Conservation (phyloP, 768 basidiomycete species). For the Mycena polygramma region DNA sequence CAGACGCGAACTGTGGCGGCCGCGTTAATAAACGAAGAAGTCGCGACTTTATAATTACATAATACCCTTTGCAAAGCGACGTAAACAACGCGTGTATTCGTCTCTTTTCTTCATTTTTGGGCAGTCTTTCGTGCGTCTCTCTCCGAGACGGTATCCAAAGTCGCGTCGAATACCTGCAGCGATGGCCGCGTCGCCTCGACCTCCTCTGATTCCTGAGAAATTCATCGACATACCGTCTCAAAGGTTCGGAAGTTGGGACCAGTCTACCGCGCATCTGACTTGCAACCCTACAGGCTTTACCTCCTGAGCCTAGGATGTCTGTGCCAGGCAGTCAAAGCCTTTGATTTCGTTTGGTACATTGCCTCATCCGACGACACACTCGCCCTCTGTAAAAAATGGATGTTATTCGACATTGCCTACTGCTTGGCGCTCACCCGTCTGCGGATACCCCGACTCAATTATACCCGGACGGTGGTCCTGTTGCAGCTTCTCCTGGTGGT, state of each 20-base stretch:
- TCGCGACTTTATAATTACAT: background rate
- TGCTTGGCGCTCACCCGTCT: conserved; percentile 69
- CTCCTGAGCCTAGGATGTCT: conserved; percentile 80
- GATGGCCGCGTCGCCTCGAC: conserved; percentile 16
- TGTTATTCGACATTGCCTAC: conserved; percentile 76
- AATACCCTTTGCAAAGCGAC: background rate
- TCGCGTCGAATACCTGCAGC: background rate
- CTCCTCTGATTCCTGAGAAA: conserved; percentile 78
- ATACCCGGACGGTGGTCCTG: conserved; percentile 71
- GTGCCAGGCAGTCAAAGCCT: conserved; percentile 84
- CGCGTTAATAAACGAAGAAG: background rate
- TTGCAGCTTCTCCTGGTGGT: conserved; percentile 74
- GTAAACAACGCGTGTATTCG: background rate
- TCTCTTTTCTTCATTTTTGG: background rate
- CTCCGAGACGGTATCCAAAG: background rate
- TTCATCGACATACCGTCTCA: conserved; percentile 70
- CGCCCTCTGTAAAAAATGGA: conserved; percentile 74
- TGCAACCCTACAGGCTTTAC: conserved; percentile 76
- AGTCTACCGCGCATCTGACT: background rate
- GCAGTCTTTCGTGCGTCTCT: background rate
- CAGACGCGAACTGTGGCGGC: background rate
- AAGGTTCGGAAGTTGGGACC: conserved; percentile 2
- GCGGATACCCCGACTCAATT: conserved; percentile 81
- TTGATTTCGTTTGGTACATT: conserved; percentile 76
- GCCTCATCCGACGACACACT: conserved; percentile 58